Conservation (phyloP, 495 filamentous ascomycete species). For the Penicillium soppii region DNA sequence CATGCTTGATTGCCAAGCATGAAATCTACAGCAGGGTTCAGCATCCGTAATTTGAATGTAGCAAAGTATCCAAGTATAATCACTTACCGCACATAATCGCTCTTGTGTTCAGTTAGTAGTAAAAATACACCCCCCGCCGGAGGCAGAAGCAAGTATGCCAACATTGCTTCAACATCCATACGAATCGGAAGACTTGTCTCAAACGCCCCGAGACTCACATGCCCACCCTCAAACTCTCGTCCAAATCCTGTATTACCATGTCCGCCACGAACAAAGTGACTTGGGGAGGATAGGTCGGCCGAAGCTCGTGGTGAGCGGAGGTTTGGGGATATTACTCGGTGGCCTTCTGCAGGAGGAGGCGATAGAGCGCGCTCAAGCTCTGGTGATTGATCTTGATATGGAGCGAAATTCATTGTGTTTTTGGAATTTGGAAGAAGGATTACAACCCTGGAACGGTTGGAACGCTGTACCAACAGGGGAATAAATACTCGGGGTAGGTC, state of each 20-base stretch:
- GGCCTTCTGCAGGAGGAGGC: conserved; percentile 51
- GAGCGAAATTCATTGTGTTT: conserved; percentile 81
- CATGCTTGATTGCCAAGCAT: conserved; percentile 92
- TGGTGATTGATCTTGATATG: conserved; percentile 87
- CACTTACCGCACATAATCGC: conserved; percentile 92
- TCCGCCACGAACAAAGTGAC: conserved; percentile 36
- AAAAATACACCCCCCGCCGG: conserved; percentile 84
- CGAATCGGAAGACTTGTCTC: conserved; percentile 78
- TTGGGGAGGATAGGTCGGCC: conserved; percentile 42
- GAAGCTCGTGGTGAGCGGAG: conserved; percentile 40
- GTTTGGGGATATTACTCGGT: conserved; percentile 50
- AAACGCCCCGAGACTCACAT: conserved; percentile 75
- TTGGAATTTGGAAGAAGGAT: no score
- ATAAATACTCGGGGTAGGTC: conserved; percentile 8
- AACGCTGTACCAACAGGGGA: background rate
- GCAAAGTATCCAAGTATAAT: background rate
- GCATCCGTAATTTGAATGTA: background rate
- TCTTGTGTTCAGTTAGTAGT: conserved; percentile 86
- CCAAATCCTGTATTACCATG: conserved; percentile 36
- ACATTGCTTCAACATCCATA: conserved; percentile 82
- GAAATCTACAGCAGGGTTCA: conserved; percentile 60
- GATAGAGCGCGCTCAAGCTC: conserved; percentile 73
- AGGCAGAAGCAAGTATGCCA: conserved; percentile 86
- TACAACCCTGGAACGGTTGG: conserved; percentile 1
- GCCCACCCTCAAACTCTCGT: conserved; percentile 41